These are phyloP conservation scores for Colletotrichum theobromicola DNA, from an alignment of 2,329 filamentous ascomycete genomes.

Conservation along the genomic window DNA sequence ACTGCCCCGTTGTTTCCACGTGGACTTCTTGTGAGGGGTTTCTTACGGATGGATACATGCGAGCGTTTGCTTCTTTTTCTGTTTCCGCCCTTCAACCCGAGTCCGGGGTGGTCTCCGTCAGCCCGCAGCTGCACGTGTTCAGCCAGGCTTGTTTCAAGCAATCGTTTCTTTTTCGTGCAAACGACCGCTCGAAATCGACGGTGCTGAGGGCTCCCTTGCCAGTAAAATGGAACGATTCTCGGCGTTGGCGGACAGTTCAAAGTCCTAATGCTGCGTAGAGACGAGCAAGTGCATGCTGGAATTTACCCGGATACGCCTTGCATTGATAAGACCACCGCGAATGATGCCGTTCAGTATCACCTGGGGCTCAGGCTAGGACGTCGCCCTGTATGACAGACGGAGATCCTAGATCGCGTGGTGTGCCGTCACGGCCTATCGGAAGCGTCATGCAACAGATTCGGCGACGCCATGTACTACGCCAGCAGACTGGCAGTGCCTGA, in stretches of 20 bases:
- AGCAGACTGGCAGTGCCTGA: background rate
- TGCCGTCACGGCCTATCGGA: background rate
- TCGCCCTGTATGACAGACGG: background rate
- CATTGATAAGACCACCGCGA: background rate
- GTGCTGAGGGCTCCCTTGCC: background rate
- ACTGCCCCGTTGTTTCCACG: constrained; percentile 5
- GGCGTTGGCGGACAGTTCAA: background rate
- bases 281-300: background rate
- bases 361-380: background rate
- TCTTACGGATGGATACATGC: background rate
- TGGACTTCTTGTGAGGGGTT: constrained; percentile 6
- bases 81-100: background rate
- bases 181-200: background rate
- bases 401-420: background rate
- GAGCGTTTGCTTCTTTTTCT: background rate
- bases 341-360: background rate
- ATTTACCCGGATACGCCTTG: background rate
- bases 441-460: background rate
- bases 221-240: background rate
- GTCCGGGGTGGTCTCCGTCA: background rate
- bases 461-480: background rate
- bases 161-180: background rate
- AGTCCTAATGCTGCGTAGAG: background rate
- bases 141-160: constrained; percentile 7
- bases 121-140: constrained; percentile 9